A percentile compares a stretch with the other conserved stretches of the same genome.
These are phyloP conservation scores for Gnomoniopsis sp. DNA, from an alignment of 2,329 filamentous ascomycete species.

Conservation along the genomic window DNA sequence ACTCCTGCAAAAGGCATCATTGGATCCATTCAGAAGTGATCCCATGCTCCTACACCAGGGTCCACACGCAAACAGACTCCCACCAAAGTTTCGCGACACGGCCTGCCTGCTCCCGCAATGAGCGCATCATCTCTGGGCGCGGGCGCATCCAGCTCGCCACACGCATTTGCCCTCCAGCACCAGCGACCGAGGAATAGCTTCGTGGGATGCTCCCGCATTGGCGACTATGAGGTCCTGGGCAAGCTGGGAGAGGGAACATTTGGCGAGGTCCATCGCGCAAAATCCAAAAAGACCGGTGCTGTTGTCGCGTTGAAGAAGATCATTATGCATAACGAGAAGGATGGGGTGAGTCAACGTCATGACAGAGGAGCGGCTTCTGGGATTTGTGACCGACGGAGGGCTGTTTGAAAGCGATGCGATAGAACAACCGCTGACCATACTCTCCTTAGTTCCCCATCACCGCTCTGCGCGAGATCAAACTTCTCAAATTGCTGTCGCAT, in stretches of 20 bases:
- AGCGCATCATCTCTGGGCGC: conserved; percentile 19
- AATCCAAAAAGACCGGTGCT: conserved; percentile 68
- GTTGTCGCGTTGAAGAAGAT: conserved; percentile 96
- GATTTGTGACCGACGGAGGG: background rate
- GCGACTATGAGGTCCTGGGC: conserved; percentile 73
- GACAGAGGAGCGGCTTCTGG: background rate
- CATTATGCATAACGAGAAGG: conserved; percentile 98
- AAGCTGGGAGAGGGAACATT: conserved; percentile 96
- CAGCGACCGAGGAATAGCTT: conserved; percentile 61
- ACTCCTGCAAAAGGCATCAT: background rate
- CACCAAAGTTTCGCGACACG: background rate
- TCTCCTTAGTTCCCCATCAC: conserved; percentile 82
- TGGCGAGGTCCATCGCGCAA: conserved; percentile 90
- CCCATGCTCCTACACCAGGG: background rate
- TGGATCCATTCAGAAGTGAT: background rate
- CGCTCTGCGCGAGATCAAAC: conserved; percentile 93
- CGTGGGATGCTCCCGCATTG: conserved; percentile 78
- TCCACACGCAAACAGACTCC: background rate
- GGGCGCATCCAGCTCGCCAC: conserved; percentile 41
- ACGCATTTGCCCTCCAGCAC: conserved; percentile 54
- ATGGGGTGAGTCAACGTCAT: conserved; percentile 61
- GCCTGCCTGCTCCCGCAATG: conserved; percentile 18
- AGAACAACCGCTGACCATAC: conserved; percentile 11
- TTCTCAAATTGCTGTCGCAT: conserved; percentile 92
- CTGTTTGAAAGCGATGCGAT: background rate